Evolutionary conservation across 331 rosid species (phyloP).

Genomic region (Quercus tomentella): DNA sequence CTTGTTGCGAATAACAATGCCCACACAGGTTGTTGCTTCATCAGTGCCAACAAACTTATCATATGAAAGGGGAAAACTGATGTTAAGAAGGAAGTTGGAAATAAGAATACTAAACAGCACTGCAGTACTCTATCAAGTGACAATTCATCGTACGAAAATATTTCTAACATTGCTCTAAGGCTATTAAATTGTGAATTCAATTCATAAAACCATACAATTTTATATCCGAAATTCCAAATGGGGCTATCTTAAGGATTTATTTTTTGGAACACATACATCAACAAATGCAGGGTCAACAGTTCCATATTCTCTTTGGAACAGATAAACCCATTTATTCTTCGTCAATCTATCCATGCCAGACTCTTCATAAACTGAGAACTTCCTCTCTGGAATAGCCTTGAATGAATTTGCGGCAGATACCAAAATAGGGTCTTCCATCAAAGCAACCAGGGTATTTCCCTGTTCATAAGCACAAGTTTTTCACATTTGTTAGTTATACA

Average conservation of each 20-base stretch:
- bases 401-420: background rate
- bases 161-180: background rate
- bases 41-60: constrained; percentile 85
- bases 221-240: background rate
- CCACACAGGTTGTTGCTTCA: constrained; percentile 95
- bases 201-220: background rate
- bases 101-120: background rate
- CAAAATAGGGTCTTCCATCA: too few relatives aligned
- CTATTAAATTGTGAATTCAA: background rate
- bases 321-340: constrained; percentile 51
- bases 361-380: constrained; percentile 43
- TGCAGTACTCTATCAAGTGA: background rate
- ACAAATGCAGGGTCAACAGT: constrained; percentile 65
- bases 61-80: background rate
- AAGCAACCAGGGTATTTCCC: too few relatives aligned
- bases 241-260: background rate
- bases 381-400: constrained; percentile 51
- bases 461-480: too few relatives aligned
- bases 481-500: too few relatives aligned
- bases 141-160: background rate
- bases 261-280: constrained; percentile 33
- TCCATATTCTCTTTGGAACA: constrained; percentile 84
- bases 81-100: background rate
- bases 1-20: constrained; percentile 64
- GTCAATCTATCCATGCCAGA: constrained; percentile 13